phyloP scores from a whole-genome alignment of 2,329 filamentous ascomycete species.

The Esteya vermicola region DNA sequence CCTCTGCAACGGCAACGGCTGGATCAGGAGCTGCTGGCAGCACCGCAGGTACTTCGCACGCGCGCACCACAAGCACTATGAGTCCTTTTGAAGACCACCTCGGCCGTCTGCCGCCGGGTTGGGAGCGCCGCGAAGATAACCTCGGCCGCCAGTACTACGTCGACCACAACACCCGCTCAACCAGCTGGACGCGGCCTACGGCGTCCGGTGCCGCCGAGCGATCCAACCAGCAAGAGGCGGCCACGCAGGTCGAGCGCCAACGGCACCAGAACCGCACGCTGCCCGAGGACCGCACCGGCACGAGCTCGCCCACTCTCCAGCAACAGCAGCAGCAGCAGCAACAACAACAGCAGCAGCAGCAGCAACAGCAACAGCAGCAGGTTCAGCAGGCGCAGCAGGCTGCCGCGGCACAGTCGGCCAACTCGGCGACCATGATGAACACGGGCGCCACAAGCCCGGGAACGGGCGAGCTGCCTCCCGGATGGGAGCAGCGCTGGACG shows the following conservation, averaged over 20 bases:
- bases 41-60: conserved; percentile 18
- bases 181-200: conserved; percentile 87
- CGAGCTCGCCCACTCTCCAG: conserved; percentile 72
- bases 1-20: background rate
- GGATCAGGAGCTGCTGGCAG: conserved; percentile 13
- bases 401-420: conserved; percentile 26
- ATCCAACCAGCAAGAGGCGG: conserved; percentile 62
- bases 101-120: conserved; percentile 79
- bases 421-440: conserved; percentile 75
- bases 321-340: conserved; percentile 31
- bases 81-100: conserved; percentile 96
- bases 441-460: conserved; percentile 90
- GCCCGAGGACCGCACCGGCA: conserved; percentile 86
- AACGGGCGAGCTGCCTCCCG: conserved; percentile 83
- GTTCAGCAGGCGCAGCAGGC: conserved; percentile 28
- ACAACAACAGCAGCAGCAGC: too few relatives aligned
- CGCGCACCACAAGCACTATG: conserved; percentile 41
- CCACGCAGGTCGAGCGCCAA: conserved; percentile 83
- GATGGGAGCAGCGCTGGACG: conserved; percentile 93
- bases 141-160: conserved; percentile 94
- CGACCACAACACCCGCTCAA: conserved; percentile 92
- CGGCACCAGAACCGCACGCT: conserved; percentile 91
- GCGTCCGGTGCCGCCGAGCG: conserved; percentile 65
- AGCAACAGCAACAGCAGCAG: too few relatives aligned
- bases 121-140: conserved; percentile 93